Evolutionary conservation across 106 monocot genomes (phyloP).

Genomic region (Dendrobium catenatum): DNA sequence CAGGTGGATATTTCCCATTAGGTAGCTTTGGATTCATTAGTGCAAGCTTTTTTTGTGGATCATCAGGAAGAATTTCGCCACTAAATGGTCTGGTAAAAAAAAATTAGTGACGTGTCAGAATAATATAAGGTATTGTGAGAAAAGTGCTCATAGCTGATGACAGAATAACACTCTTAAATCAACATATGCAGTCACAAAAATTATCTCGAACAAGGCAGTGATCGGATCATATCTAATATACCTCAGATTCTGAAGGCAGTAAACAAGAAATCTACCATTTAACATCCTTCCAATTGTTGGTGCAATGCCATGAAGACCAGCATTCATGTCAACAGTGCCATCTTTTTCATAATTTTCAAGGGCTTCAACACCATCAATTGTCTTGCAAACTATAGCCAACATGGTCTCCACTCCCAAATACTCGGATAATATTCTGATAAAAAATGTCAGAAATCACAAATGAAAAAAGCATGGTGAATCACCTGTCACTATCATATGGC

Average conservation of each 20-base stretch:
- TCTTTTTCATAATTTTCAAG: constrained; percentile 67
- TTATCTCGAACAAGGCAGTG: neutral
- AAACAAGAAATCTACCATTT: constrained; percentile 64
- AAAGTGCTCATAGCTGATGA: neutral
- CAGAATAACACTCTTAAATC: neutral
- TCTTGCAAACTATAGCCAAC: constrained; percentile 89
- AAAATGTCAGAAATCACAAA: neutral
- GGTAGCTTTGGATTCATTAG: constrained; percentile 64
- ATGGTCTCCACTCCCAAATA: constrained; percentile 77
- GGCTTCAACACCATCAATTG: constrained; percentile 62
- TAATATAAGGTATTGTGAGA: neutral
- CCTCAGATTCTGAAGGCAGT: constrained; percentile 85
- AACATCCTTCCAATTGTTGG: constrained; percentile 45
- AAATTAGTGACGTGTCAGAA: neutral
- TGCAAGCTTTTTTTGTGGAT: constrained; percentile 67
- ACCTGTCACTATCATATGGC: neutral
- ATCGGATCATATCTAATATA: constrained; percentile 3
- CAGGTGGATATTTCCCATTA: constrained; percentile 57
- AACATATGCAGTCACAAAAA: neutral
- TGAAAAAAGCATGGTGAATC: neutral
- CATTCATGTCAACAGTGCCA: constrained; percentile 48
- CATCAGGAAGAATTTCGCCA: constrained; percentile 61
- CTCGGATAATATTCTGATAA: constrained; percentile 64
- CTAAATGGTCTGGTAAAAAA: constrained; percentile 49
- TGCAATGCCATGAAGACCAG: constrained; percentile 73